A percentile compares a stretch with the other conserved stretches of the same genome.
These are phyloP conservation scores for Tuber melanosporum DNA, from an alignment of 495 filamentous ascomycete genomes.

Conservation along the genomic window DNA sequence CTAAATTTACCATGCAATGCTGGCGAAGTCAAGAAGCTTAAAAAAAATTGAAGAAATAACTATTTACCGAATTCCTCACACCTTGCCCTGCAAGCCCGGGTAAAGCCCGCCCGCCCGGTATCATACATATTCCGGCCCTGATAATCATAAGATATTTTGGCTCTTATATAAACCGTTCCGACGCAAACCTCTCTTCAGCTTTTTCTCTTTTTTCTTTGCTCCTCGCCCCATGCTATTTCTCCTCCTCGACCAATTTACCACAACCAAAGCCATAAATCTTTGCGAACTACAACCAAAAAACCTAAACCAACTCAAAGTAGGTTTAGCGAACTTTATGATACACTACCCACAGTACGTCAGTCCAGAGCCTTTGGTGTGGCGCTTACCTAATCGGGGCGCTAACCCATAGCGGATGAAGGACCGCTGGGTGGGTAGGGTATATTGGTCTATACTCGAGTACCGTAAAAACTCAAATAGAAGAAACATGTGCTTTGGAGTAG, in stretches of 20 bases:
- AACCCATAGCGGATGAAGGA: too few species aligned
- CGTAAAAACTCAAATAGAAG: too few species aligned
- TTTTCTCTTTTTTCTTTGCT: background rate
- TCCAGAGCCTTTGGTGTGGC: too few species aligned
- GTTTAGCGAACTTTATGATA: too few species aligned
- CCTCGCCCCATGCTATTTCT: background rate
- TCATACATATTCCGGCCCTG: background rate
- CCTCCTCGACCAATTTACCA: background rate
- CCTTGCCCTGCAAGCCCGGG: background rate
- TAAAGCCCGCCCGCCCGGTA: background rate
- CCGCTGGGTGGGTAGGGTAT: too few species aligned
- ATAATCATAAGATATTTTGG: background rate
- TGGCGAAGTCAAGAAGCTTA: background rate
- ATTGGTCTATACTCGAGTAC: too few species aligned
- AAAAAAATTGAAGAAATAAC: too few species aligned
- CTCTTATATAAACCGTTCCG: background rate
- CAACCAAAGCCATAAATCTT: background rate
- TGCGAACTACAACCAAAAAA: background rate
- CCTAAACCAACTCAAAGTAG: too few species aligned
- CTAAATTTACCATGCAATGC: background rate
- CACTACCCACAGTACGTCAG: too few species aligned
- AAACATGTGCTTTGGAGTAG: too few species aligned
- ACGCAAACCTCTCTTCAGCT: background rate
- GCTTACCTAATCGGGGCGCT: too few species aligned
- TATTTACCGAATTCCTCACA: background rate